A percentile compares a stretch with the other conserved stretches of the same genome.
Conservation (phyloP, 257 asterid genomes). For the Petunia axillaris region DNA sequence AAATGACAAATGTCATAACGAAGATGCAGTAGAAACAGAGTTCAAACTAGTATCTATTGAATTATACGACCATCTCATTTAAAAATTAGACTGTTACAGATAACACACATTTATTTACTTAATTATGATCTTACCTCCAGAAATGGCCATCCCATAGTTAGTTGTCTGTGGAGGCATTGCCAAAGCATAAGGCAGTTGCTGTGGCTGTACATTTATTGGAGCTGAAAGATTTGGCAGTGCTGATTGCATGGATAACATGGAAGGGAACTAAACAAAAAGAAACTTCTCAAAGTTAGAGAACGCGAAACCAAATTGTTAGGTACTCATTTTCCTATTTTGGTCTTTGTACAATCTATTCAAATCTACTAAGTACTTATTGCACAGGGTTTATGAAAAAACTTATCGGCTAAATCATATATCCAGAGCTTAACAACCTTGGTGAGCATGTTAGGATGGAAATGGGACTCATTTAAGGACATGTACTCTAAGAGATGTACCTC, state of each 20-base stretch:
- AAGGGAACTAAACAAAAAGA: slow-evolving; percentile 52
- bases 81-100: not conserved
- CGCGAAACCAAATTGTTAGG: not conserved
- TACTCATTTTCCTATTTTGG: not conserved
- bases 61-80: slow-evolving; percentile 14
- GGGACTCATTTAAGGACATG: not conserved
- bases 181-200: slow-evolving; percentile 43
- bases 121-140: slow-evolving; percentile 43
- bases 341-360: not conserved
- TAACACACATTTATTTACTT: not conserved
- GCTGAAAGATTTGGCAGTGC: slow-evolving; percentile 44
- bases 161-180: slow-evolving; percentile 38
- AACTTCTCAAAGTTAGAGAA: not conserved
- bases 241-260: slow-evolving; percentile 60
- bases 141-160: slow-evolving; percentile 50
- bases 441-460: not conserved
- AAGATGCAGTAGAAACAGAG: not conserved
- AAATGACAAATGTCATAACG: not conserved
- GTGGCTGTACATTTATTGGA: slow-evolving; percentile 41
- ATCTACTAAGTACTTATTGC: not conserved
- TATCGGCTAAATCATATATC: not conserved
- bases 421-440: not conserved
- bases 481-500: not conserved
- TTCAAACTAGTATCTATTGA: slow-evolving; percentile 22
- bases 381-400: not conserved